Conservation (phyloP, 192 early-diverging fungal genomes). For the Coemansia guatemalensis region DNA sequence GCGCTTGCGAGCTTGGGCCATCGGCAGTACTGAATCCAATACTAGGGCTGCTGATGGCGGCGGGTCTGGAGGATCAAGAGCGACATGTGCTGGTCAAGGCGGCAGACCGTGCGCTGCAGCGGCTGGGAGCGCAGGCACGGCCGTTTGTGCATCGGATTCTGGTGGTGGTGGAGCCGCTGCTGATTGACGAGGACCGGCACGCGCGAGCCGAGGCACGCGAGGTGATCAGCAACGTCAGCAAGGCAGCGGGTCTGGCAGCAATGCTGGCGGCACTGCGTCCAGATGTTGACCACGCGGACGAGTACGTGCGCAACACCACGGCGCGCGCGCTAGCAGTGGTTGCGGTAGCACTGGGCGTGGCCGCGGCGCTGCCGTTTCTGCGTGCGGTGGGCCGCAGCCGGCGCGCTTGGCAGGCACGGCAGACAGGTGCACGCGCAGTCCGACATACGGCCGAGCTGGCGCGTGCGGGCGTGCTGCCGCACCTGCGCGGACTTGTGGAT, state of each 20-base stretch:
- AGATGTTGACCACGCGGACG: constrained; percentile 97
- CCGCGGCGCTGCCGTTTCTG: constrained; percentile 90
- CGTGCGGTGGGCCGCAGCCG: constrained; percentile 93
- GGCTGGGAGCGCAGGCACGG: constrained; percentile 93
- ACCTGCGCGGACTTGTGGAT: constrained; percentile 89
- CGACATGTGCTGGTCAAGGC: constrained; percentile 98
- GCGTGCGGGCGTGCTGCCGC: constrained; percentile 93
- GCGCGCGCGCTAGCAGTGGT: constrained; percentile 97
- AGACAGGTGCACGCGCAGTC: constrained; percentile 97
- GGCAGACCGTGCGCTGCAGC: constrained; percentile 94
- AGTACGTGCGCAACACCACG: constrained; percentile 98
- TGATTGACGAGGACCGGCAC: constrained; percentile 98
- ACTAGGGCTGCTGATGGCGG: constrained; percentile 93
- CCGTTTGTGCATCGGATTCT: constrained; percentile 98
- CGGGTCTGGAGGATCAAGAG: constrained; percentile 97
- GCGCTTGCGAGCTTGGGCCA: constrained; percentile 92
- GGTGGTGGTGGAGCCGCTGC: constrained; percentile 96
- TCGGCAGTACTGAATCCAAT: constrained; percentile 96
- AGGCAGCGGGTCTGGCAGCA: constrained; percentile 94
- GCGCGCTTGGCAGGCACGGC: constrained; percentile 98
- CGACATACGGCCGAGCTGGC: constrained; percentile 95
- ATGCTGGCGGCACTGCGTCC: constrained; percentile 99
- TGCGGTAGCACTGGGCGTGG: constrained; percentile 93
- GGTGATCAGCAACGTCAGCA: constrained; percentile 96
- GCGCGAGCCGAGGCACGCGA: constrained; percentile 96